These are phyloP conservation scores for Lachancea meyersii DNA, from an alignment of 805 yeast genomes.

Conservation along the genomic window DNA sequence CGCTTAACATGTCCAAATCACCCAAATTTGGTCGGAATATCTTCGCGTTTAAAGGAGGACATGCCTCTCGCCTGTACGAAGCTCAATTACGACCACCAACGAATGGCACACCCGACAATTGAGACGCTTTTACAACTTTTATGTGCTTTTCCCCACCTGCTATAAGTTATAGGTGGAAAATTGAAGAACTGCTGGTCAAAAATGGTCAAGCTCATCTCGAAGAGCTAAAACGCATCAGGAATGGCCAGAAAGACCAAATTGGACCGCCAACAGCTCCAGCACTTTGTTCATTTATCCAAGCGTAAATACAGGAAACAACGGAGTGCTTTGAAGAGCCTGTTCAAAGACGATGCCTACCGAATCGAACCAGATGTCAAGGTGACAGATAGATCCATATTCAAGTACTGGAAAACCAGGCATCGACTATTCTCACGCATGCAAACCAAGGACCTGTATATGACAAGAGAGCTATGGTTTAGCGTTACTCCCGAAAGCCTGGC, in stretches of 20 bases:
- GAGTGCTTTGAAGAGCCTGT: conserved; percentile 10
- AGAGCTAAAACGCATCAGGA: neutral
- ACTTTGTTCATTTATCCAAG: conserved; percentile 18
- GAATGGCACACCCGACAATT: no score
- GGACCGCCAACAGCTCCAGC: conserved; percentile 5
- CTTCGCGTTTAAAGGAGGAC: no score
- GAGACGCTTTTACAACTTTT: no score
- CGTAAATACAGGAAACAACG: conserved; percentile 21
- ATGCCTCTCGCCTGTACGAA: no score
- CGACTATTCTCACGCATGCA: conserved; percentile 57
- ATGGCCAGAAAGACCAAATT: conserved; percentile 1
- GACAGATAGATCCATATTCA: conserved; percentile 24
- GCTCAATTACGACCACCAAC: no score
- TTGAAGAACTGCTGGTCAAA: no score
- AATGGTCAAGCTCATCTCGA: conserved; percentile 3
- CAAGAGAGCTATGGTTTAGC: conserved; percentile 74
- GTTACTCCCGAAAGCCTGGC: conserved; percentile 83
- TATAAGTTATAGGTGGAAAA: no score
- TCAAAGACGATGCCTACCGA: conserved; percentile 13
- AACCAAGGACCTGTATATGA: conserved; percentile 56
- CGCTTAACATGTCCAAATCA: no score
- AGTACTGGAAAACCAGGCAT: conserved; percentile 61
- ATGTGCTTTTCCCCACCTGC: no score
- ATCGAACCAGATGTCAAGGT: conserved; percentile 16
- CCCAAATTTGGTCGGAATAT: no score